Evolutionary conservation across 2,329 filamentous ascomycete species (phyloP).

Genomic region (Macrophomina phaseolina): DNA sequence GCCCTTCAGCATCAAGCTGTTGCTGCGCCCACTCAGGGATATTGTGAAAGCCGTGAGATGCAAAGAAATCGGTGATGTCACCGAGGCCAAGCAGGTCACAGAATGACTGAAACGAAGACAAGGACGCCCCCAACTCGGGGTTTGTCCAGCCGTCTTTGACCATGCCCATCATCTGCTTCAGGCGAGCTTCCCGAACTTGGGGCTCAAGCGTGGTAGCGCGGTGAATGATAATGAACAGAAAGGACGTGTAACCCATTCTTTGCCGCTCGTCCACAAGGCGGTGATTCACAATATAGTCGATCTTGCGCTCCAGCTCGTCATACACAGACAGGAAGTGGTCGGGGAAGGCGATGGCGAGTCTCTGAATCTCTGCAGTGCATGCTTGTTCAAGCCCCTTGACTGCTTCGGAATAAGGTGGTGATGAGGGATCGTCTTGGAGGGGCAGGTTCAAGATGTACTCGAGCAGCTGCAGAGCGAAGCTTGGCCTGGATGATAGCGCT

Average conservation of each 20-base stretch:
- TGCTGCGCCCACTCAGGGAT: conserved; percentile 83
- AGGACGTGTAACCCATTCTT: conserved; percentile 83
- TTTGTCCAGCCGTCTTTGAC: conserved; percentile 82
- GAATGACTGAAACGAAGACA: conserved; percentile 80
- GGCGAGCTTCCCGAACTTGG: conserved; percentile 70
- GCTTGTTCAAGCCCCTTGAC: conserved; percentile 87
- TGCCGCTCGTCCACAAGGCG: conserved; percentile 80
- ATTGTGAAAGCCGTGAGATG: conserved; percentile 72
- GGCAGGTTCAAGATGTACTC: conserved; percentile 89
- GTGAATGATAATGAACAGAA: conserved; percentile 93
- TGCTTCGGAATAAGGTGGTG: conserved; percentile 79
- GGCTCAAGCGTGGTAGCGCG: conserved; percentile 77
- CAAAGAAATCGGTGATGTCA: conserved; percentile 80
- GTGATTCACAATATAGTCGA: conserved; percentile 78
- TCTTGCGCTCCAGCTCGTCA: conserved; percentile 80
- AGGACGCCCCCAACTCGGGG: conserved; percentile 67
- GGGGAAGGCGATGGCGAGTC: conserved; percentile 87
- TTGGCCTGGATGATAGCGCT: conserved; percentile 75
- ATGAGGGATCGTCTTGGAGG: conserved; percentile 73
- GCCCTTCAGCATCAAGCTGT: conserved; percentile 77
- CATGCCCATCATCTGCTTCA: conserved; percentile 80
- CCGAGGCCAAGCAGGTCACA: conserved; percentile 80
- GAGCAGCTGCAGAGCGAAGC: conserved; percentile 85
- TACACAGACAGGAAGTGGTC: conserved; percentile 85
- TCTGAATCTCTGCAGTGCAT: conserved; percentile 85